A percentile compares a stretch with the other conserved stretches of the same genome.
Conservation (phyloP, 129 eudicot species). For the Pulicaria dysenterica region DNA sequence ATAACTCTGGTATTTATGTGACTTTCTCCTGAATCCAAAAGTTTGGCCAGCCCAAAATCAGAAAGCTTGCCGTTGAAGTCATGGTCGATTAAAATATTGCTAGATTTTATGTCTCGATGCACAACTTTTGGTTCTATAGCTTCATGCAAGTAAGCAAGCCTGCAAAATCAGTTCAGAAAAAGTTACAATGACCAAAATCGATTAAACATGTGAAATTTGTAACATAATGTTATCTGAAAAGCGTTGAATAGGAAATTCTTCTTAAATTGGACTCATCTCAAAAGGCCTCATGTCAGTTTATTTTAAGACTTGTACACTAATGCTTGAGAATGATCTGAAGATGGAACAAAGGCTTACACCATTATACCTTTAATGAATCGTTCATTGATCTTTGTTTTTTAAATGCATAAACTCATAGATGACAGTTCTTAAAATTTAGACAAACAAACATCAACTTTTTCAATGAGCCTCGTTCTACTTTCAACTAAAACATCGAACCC, state of each 20-base stretch:
- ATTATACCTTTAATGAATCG: not conserved
- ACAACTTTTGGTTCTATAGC: constrained; percentile 97
- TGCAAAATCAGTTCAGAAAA: constrained; percentile 38
- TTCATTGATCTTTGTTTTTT: too few relatives aligned
- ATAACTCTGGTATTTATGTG: constrained; percentile 92
- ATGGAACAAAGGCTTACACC: constrained; percentile 1
- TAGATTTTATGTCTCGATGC: constrained; percentile 96
- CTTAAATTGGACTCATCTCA: not conserved
- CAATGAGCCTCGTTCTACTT: too few relatives aligned
- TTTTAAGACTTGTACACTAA: constrained; percentile 1
- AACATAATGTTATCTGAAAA: not conserved
- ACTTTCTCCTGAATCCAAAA: constrained; percentile 91
- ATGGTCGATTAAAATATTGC: constrained; percentile 83
- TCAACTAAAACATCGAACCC: not conserved
- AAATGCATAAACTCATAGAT: too few relatives aligned
- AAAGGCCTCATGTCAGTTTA: not conserved
- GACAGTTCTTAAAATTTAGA: too few relatives aligned
- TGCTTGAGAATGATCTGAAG: not conserved
- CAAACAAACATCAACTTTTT: too few relatives aligned
- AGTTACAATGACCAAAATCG: not conserved
- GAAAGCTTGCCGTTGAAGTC: constrained; percentile 91
- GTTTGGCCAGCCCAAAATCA: constrained; percentile 97
- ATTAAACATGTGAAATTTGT: not conserved
- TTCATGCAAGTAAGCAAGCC: constrained; percentile 96
- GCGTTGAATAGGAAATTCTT: not conserved